Evolutionary conservation across 805 yeast species (phyloP).

Genomic region (Metschnikowia proteae): DNA sequence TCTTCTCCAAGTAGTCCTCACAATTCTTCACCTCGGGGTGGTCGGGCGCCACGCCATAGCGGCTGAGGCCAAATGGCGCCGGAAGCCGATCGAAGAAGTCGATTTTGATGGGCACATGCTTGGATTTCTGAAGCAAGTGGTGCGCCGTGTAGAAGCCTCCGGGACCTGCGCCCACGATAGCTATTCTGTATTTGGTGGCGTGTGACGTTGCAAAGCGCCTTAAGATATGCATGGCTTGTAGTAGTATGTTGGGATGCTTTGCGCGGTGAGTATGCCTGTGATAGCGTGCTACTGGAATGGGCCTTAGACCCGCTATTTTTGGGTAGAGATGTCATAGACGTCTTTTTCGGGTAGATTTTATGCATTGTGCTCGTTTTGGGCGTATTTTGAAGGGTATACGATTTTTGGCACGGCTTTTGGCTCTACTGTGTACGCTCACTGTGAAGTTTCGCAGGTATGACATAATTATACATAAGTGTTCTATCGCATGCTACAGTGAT

Average conservation of each 20-base stretch:
- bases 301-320: background rate
- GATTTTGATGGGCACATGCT: conserved; percentile 36
- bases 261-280: background rate
- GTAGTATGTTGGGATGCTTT: background rate
- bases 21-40: conserved; percentile 94
- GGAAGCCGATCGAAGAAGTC: conserved; percentile 84
- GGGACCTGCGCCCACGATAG: conserved; percentile 93
- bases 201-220: conserved; percentile 6
- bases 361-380: background rate
- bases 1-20: conserved; percentile 63
- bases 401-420: background rate
- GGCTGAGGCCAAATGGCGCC: conserved; percentile 84
- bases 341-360: background rate
- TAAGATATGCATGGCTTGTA: background rate
- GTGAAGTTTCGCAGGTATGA: background rate
- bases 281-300: background rate
- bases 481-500: no score
- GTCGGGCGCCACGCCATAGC: conserved; percentile 99
- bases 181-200: conserved; percentile 39
- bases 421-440: background rate
- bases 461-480: no score
- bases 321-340: background rate
- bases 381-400: background rate
- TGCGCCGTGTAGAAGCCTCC: conserved; percentile 40
- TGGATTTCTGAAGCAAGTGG: conserved; percentile 42